Conservation (phyloP, 176 grass and related monocot species). For the Alopecurus myosuroides region DNA sequence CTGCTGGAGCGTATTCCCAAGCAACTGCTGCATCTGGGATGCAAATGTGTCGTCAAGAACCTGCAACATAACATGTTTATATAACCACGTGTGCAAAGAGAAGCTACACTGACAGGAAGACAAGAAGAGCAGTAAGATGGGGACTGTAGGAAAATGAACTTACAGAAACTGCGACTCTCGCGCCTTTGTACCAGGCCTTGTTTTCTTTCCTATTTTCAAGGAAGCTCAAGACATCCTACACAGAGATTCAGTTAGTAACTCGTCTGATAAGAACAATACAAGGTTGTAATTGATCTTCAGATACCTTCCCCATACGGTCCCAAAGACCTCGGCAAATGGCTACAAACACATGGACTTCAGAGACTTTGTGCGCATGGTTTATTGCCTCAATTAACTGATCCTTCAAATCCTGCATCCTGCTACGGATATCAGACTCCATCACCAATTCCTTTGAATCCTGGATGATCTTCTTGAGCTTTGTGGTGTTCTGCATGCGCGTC, state of each 20-base stretch:
- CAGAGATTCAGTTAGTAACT: constrained; percentile 19
- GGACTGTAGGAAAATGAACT: constrained; percentile 23
- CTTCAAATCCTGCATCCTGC: constrained; percentile 85
- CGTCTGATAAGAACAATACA: background rate
- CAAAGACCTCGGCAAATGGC: constrained; percentile 83
- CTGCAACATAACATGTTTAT: constrained; percentile 33
- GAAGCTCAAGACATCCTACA: constrained; percentile 90
- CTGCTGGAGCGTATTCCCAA: constrained; percentile 69
- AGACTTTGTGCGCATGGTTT: constrained; percentile 72
- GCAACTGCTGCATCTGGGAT: constrained; percentile 82
- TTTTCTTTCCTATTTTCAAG: constrained; percentile 94
- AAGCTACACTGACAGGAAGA: background rate
- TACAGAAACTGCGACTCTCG: constrained; percentile 73
- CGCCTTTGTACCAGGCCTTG: constrained; percentile 85
- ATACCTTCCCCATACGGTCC: constrained; percentile 94
- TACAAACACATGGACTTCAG: constrained; percentile 84
- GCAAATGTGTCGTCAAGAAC: constrained; percentile 95
- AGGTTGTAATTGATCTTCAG: background rate
- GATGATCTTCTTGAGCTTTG: constrained; percentile 97
- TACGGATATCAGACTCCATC: constrained; percentile 89
- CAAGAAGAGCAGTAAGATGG: background rate
- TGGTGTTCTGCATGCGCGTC: constrained; percentile 75
- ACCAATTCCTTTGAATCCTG: constrained; percentile 81
- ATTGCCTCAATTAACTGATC: constrained; percentile 73
- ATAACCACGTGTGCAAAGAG: background rate